Conservation (phyloP, 2,329 filamentous ascomycete genomes). For the Aspergillus sp. region DNA sequence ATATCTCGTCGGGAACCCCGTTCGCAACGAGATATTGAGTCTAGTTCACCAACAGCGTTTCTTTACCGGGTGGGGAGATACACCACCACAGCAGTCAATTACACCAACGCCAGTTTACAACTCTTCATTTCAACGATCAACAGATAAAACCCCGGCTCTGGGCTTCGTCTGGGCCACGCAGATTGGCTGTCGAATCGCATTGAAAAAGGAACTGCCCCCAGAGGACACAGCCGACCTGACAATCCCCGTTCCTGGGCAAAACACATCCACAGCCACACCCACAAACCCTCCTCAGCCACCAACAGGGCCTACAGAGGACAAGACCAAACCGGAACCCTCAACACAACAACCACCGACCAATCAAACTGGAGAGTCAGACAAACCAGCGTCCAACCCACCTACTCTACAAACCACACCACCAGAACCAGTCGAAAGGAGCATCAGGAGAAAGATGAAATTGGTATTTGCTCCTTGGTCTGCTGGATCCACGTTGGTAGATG, state of each 20-base stretch:
- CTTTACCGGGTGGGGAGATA: slow-evolving; percentile 93
- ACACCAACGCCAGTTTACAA: slow-evolving; percentile 8
- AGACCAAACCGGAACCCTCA: background rate
- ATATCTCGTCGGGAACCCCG: slow-evolving; percentile 35
- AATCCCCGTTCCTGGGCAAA: too few relatives aligned
- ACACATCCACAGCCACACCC: too few relatives aligned
- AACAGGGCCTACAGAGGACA: background rate
- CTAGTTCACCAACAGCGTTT: slow-evolving; percentile 89
- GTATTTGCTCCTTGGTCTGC: slow-evolving; percentile 79
- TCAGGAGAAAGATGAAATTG: slow-evolving; percentile 77
- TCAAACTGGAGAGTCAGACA: background rate
- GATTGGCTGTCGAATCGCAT: slow-evolving; percentile 73
- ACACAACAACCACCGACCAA: background rate
- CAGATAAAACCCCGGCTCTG: slow-evolving; percentile 73
- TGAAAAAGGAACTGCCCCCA: slow-evolving; percentile 58
- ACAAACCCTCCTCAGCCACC: background rate
- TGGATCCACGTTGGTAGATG: slow-evolving; percentile 46
- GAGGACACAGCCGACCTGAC: background rate
- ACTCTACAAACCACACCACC: background rate
- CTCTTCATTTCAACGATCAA: slow-evolving; percentile 26
- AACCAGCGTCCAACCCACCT: background rate
- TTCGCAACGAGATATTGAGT: slow-evolving; percentile 54
- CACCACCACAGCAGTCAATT: slow-evolving; percentile 34
- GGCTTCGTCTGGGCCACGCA: slow-evolving; percentile 91
- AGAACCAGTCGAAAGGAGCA: slow-evolving; percentile 8